phyloP scores from a whole-genome alignment of 1,139 yeast genomes.

The Yamadazyma dushanensis region DNA sequence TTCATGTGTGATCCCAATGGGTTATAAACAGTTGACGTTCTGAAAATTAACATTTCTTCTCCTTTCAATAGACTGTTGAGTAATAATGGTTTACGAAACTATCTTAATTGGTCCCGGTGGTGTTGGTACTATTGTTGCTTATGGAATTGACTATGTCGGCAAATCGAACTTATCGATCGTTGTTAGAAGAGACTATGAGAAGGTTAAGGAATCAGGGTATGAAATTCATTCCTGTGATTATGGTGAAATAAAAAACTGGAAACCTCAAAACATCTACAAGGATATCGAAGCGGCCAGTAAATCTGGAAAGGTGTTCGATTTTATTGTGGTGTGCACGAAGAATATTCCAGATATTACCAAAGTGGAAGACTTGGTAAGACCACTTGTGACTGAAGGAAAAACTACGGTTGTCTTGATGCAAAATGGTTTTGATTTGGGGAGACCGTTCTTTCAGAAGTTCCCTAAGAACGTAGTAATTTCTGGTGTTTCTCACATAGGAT shows the following conservation, averaged over 20 bases:
- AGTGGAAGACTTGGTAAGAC: conserved; percentile 57
- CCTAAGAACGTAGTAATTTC: conserved; percentile 63
- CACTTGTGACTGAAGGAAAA: conserved; percentile 38
- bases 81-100: conserved; percentile 23
- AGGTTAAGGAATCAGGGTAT: conserved; percentile 55
- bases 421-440: conserved; percentile 75
- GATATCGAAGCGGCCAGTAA: conserved; percentile 46
- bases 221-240: conserved; percentile 60
- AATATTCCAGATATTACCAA: conserved; percentile 65
- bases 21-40: neutral
- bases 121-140: conserved; percentile 70
- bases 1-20: neutral
- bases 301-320: conserved; percentile 51
- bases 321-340: conserved; percentile 64
- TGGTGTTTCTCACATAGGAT: conserved; percentile 69
- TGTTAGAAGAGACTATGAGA: conserved; percentile 63
- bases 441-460: conserved; percentile 53
- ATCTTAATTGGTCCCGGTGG: conserved; percentile 50
- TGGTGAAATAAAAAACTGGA: conserved; percentile 54
- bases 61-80: neutral
- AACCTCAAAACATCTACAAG: conserved; percentile 48
- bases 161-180: conserved; percentile 58
- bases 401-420: conserved; percentile 64
- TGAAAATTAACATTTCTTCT: neutral
- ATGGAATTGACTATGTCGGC: conserved; percentile 45